Percentiles rank a stretch among this genome's conserved stretches.
phyloP scores from a whole-genome alignment of 495 filamentous ascomycete genomes.

The Chaetomium fimeti region DNA sequence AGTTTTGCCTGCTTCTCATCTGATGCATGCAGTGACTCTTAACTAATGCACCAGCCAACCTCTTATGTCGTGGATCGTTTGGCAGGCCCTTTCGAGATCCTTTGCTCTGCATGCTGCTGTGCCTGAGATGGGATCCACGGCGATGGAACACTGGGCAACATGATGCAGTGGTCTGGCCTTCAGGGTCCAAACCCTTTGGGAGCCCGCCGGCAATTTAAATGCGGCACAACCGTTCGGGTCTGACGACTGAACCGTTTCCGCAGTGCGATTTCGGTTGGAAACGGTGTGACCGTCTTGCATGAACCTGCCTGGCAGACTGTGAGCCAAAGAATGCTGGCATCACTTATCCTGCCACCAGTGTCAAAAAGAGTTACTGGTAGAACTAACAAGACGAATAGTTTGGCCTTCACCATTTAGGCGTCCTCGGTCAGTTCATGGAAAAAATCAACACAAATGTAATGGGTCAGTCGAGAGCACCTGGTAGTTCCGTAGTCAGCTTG shows the following conservation, averaged over 20 bases:
- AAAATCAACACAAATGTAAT: no score
- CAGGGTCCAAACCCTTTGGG: not conserved
- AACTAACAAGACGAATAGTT: no score
- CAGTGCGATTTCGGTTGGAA: not conserved
- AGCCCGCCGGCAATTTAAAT: not conserved
- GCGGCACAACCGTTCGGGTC: not conserved
- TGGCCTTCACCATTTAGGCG: no score
- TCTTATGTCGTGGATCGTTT: not conserved
- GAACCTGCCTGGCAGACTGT: not conserved
- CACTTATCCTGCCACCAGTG: not conserved
- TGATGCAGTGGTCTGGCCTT: conserved; percentile 1
- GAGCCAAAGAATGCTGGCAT: not conserved
- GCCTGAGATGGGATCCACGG: not conserved
- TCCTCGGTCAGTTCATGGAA: no score
- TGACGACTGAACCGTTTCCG: not conserved
- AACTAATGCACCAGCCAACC: no score
- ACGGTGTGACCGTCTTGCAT: not conserved
- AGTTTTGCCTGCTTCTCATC: not conserved
- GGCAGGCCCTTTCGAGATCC: not conserved
- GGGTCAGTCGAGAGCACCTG: no score
- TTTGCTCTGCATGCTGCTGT: not conserved
- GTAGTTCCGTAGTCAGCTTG: no score
- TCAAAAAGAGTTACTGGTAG: no score
- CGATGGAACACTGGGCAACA: conserved; percentile 5
- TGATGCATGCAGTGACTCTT: not conserved